Percentiles rank a stretch among this genome's conserved stretches.
Conservation (phyloP, 441 rosid genomes). For the Dalechampia spathulata region DNA sequence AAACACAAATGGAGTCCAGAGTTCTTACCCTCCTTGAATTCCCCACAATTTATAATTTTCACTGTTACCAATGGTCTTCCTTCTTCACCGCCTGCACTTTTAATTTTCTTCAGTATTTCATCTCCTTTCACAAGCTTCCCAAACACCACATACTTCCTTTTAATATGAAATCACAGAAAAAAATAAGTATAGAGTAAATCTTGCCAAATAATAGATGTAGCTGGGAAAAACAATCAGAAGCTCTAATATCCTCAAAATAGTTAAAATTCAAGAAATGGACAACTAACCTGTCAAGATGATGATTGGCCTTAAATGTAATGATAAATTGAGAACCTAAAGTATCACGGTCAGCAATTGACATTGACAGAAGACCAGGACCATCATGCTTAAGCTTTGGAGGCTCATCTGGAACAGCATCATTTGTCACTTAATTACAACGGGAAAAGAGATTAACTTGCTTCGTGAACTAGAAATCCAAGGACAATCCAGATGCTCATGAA, state of each 20-base stretch:
- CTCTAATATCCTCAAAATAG: neutral
- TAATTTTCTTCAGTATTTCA: conserved; percentile 73
- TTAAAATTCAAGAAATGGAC: neutral
- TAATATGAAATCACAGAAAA: conserved; percentile 7
- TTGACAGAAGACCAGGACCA: conserved; percentile 71
- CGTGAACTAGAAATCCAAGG: neutral
- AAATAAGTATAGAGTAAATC: neutral
- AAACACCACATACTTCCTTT: conserved; percentile 76
- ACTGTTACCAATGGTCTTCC: conserved; percentile 76
- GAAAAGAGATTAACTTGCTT: neutral
- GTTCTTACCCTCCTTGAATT: conserved; percentile 53
- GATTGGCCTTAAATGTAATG: conserved; percentile 71
- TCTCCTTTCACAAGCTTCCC: conserved; percentile 89
- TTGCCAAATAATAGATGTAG: neutral
- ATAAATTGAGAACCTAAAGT: conserved; percentile 77
- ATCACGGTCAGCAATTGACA: conserved; percentile 78
- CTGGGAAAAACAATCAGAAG: too few species aligned
- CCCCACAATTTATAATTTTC: conserved; percentile 84
- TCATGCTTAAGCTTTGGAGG: conserved; percentile 78
- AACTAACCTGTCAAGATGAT: conserved; percentile 73
- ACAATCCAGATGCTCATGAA: neutral
- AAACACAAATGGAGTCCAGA: neutral
- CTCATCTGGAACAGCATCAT: conserved; percentile 51
- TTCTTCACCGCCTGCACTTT: conserved; percentile 70
- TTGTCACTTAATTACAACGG: conserved; percentile 7